Conservation (phyloP, 2,329 filamentous ascomycete genomes). For the Verticillium nubilum region DNA sequence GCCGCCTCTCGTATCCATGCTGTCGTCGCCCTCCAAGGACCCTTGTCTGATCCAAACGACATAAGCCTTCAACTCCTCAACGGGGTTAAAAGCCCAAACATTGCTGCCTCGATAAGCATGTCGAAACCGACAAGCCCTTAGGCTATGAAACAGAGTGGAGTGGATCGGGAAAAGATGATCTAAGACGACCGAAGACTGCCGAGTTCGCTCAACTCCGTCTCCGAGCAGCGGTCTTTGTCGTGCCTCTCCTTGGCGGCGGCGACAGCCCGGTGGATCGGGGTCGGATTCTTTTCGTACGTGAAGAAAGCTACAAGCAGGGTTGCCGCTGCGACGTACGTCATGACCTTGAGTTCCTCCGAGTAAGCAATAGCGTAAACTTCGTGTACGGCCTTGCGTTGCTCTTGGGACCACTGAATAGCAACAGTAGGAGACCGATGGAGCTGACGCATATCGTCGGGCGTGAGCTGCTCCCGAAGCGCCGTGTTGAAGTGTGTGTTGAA, state of each 20-base stretch:
- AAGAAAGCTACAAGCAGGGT: conserved; percentile 39
- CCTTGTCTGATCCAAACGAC: too few species aligned
- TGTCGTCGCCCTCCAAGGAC: too few species aligned
- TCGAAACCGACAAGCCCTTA: background rate
- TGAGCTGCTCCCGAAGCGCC: conserved; percentile 29
- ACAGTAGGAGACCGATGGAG: conserved; percentile 39
- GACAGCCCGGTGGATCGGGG: conserved; percentile 18
- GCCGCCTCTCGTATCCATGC: too few species aligned
- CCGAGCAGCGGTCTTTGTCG: background rate
- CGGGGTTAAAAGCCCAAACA: too few species aligned
- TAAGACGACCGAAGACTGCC: background rate
- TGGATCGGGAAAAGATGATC: background rate
- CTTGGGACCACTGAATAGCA: conserved; percentile 24
- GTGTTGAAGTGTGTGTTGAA: conserved; percentile 41
- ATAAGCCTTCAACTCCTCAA: background rate
- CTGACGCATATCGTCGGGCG: conserved; percentile 28
- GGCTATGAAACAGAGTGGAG: background rate
- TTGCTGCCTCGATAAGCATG: background rate
- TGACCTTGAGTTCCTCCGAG: conserved; percentile 37
- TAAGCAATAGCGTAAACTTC: conserved; percentile 41
- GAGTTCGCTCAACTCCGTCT: background rate
- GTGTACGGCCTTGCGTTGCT: conserved; percentile 27
- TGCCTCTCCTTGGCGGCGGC: conserved; percentile 4
- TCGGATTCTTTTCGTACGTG: conserved; percentile 36
- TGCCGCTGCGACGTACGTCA: conserved; percentile 35